Evolutionary conservation across 768 basidiomycete species (phyloP), one percentile per base, ranked within the genome.

Genomic region (Podaxis sp.): DNA sequence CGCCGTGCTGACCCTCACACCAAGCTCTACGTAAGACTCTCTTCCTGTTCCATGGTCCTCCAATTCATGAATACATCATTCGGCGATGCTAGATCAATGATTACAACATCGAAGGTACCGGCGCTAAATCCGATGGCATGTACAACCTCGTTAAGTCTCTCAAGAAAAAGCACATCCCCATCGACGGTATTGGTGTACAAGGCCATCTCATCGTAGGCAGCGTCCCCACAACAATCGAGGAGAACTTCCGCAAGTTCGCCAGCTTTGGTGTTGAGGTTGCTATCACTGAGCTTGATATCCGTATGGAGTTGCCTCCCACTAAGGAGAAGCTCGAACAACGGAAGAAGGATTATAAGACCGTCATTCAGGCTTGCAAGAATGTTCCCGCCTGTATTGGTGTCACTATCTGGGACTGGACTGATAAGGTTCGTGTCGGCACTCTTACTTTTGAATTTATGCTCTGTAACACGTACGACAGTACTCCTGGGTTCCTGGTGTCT

Each of bases 201-300:
- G 71, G 73, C 42, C 86, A 86, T 67, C 74, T 85, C 65, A 82
- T 83, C 65, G 79, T 86, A 47, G 84, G 83, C 28, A 65, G 77
- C 61, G 74, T 86, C 32, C 82, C 84, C 3, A 71, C 76, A 3
- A 71, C 73, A 9, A 70, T 87, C 54, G 70, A 76, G 61, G 68
- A 76, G 13, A 82, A 82, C 65, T 71, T 85, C 60, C 69, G 77
- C 61, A 71, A 76, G 56, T 82, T 86, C 68, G 77, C 81, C 5
- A 78, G 79, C n/a, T 78, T 87, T 32, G 84, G 86, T 3, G 73
- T 87, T 47, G 85, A 87, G 62, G 79, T 86, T 35, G 85, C 84
- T 4, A 79, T 86, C 63, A 88, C 86, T 0, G 86, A 87, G 67
- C 76, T 87, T 40, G 85, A 87, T 64, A 83, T 82, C 65, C 75